Evolutionary conservation across 2,329 filamentous ascomycete genomes (phyloP), one percentile per base, ranked within the genome.

Genomic region (Talaromyces sp.): DNA sequence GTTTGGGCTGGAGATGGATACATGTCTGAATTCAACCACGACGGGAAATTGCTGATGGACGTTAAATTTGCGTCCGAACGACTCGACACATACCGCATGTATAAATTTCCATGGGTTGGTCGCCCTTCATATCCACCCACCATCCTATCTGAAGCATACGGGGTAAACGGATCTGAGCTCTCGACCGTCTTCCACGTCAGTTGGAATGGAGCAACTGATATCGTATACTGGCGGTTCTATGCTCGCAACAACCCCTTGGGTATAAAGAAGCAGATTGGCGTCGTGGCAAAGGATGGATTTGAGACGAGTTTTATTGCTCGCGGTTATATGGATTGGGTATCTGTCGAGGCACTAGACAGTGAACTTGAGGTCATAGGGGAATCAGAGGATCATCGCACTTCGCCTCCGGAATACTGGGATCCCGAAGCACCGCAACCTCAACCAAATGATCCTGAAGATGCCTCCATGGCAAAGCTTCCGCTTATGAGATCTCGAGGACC

Each of bases 161-260:
- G 51, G 30, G 9, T 52, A 47, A 57, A 63, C 11, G 58, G 57
- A 6, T 52, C 54, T 1, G 58, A 61, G 14, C 47, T 62, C 29
- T 57, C 58, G 1, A 67, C 65, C 8, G 58, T 65, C 40, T 64
- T 70, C 49, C 64, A 71, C 32, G 68, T 71, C 14, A 71, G 68
- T 48, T 80, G 78, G 78, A 80, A 80, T 55, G 78, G 78, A 11
- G 77, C 77, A 0, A 80, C 78, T 1, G 77, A 80, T 44, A 70
- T 80, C n/a, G 55, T 55, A 17, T 67, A 62, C 4, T 81, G 70
- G 71, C 64, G 63, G 4, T 66, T 73, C 52, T 71, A 66, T 52
- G 66, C 65, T 1, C 60, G 51, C 14, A 43, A 51, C 10, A 22
- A 13, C 20, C 7, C 13, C 19, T 37, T 14, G 37, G 16, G 19